Percentiles rank a stretch among this genome's conserved stretches.
These are phyloP conservation scores for Alternaria burnsii DNA, from an alignment of 2,329 filamentous ascomycete species.

Conservation along the genomic window DNA sequence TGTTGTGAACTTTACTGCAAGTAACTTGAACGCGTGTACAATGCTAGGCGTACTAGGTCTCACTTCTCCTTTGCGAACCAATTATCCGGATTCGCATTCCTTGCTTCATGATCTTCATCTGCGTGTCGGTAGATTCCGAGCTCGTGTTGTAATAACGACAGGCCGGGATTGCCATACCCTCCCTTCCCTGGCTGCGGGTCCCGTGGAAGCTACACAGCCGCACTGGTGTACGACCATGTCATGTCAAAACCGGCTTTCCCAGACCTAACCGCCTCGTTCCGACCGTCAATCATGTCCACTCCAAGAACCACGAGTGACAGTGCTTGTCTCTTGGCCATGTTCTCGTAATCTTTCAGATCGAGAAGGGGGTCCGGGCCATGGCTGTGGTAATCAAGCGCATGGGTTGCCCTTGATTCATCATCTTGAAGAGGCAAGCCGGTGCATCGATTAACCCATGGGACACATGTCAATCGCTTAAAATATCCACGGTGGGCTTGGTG, in stretches of 20 bases:
- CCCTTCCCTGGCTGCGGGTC: conserved; percentile 8
- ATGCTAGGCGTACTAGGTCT: conserved; percentile 4
- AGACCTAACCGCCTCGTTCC: conserved; percentile 4
- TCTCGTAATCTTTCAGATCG: conserved; percentile 16
- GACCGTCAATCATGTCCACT: conserved; percentile 8
- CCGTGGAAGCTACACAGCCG: conserved; percentile 14
- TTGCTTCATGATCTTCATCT: conserved; percentile 5
- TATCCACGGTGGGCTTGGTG: conserved; percentile 6
- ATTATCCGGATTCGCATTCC: background rate
- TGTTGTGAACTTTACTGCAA: conserved; percentile 4
- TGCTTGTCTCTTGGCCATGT: conserved; percentile 1
- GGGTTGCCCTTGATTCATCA: conserved; percentile 10
- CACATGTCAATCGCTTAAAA: conserved; percentile 7
- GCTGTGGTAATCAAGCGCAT: conserved; percentile 9
- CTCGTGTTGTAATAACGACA: conserved; percentile 14
- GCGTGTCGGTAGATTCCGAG: conserved; percentile 10
- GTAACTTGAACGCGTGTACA: conserved; percentile 14
- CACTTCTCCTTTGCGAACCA: conserved; percentile 7
- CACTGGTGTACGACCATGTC: conserved; percentile 5
- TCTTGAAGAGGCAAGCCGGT: conserved; percentile 13
- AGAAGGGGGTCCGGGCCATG: conserved; percentile 13
- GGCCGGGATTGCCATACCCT: conserved; percentile 7
- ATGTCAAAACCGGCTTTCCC: conserved; percentile 13
- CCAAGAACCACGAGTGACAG: conserved; percentile 8
- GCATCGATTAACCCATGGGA: conserved; percentile 12